A percentile compares a stretch with the other conserved stretches of the same genome.
phyloP scores from a whole-genome alignment of 176 grass and related monocot species.

The Typha latifolia region DNA sequence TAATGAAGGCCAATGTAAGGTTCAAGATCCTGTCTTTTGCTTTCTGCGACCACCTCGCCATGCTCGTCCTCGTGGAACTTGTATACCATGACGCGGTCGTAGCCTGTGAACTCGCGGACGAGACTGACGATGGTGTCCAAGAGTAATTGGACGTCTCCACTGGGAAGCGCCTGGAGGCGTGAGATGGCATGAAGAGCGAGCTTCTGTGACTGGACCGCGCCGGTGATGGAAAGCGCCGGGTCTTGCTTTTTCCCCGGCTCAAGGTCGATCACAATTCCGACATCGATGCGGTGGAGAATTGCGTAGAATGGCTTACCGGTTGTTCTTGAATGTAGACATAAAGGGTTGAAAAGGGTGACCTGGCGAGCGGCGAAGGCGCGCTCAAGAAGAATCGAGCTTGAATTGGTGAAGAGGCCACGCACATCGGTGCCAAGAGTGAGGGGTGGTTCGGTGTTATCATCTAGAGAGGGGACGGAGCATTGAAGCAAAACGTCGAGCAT shows the following conservation, averaged over 20 bases:
- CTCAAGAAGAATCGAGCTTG: too few relatives aligned
- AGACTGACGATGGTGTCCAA: slow-evolving; percentile 75
- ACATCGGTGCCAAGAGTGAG: too few relatives aligned
- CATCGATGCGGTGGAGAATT: too few relatives aligned
- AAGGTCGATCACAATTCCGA: slow-evolving; percentile 31
- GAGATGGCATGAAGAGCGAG: slow-evolving; percentile 93
- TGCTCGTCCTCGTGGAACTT: slow-evolving; percentile 97
- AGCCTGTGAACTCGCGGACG: slow-evolving; percentile 85
- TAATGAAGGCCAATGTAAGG: slow-evolving; percentile 93
- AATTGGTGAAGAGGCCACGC: too few relatives aligned
- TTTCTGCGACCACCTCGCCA: slow-evolving; percentile 82
- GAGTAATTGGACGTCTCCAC: slow-evolving; percentile 68
- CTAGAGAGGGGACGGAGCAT: not conserved
- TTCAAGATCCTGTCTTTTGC: slow-evolving; percentile 60
- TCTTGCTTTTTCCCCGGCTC: slow-evolving; percentile 69
- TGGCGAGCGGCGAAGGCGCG: too few relatives aligned
- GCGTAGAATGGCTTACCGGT: too few relatives aligned
- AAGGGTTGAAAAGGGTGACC: too few relatives aligned
- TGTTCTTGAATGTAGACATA: too few relatives aligned
- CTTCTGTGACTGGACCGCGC: slow-evolving; percentile 87
- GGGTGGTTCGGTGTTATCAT: too few relatives aligned
- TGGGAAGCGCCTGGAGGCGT: slow-evolving; percentile 71
- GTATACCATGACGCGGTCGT: slow-evolving; percentile 98
- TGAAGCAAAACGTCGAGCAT: slow-evolving; percentile 14
- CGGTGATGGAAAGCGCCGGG: slow-evolving; percentile 62